These are phyloP conservation scores for Kwoniella botswanensis DNA, from an alignment of 768 basidiomycete genomes.

Conservation along the genomic window DNA sequence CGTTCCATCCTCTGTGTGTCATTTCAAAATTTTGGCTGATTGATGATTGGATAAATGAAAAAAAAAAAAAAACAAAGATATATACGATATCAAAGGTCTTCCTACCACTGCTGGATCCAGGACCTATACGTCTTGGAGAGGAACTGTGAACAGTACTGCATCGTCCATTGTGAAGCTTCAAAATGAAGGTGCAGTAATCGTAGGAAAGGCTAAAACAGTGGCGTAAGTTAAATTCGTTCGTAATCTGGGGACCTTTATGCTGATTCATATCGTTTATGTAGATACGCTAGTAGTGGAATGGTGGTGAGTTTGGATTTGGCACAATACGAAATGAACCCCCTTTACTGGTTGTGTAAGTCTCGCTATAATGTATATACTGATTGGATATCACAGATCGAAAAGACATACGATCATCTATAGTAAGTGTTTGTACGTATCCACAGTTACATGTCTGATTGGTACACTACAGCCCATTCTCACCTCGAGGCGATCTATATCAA, in stretches of 20 bases:
- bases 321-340: too few relatives aligned
- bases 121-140: constrained; percentile 57
- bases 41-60: not conserved
- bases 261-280: not conserved
- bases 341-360: not conserved
- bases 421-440: not conserved
- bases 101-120: constrained; percentile 60
- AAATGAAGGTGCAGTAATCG: constrained; percentile 63
- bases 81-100: constrained; percentile 60
- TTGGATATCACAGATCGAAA: not conserved
- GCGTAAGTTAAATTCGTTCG: constrained; percentile 21
- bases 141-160: constrained; percentile 58
- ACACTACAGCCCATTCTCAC: constrained; percentile 42
- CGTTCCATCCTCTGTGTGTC: not conserved
- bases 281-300: not conserved
- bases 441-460: not conserved
- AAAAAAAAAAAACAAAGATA: constrained; percentile 53
- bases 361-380: constrained; percentile 22
- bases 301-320: not conserved
- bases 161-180: constrained; percentile 62
- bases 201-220: constrained; percentile 65
- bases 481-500: constrained; percentile 53
- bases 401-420: constrained; percentile 26
- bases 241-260: not conserved
- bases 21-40: not conserved